A percentile compares a stretch with the other conserved stretches of the same genome.
These are phyloP conservation scores for Funneliformis mosseae DNA, from an alignment of 192 early-diverging fungal genomes.

Conservation along the genomic window DNA sequence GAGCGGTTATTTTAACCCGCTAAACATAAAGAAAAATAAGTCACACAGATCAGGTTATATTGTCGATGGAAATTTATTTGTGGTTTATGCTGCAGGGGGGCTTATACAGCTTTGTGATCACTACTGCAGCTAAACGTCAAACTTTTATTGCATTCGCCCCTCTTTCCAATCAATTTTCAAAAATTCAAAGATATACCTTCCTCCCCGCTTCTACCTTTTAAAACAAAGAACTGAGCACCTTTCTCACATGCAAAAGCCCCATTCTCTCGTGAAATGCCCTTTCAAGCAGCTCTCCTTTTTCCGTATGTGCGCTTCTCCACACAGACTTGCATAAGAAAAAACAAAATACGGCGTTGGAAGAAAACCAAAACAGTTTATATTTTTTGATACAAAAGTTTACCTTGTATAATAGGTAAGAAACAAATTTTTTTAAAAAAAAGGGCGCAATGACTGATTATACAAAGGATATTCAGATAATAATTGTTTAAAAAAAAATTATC, in stretches of 20 bases:
- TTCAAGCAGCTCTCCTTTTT: not conserved
- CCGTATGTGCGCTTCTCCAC: not conserved
- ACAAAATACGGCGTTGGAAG: conserved; percentile 8
- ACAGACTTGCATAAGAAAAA: conserved; percentile 7
- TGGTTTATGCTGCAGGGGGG: not conserved
- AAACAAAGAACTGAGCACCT: conserved; percentile 4
- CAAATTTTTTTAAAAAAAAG: not conserved
- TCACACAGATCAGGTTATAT: conserved; percentile 13
- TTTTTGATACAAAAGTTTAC: not conserved
- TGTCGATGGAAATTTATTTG: not conserved
- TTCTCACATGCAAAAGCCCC: conserved; percentile 13
- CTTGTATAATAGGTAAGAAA: conserved; percentile 21
- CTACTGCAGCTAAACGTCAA: conserved; percentile 10
- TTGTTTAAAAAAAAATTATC: conserved; percentile 19
- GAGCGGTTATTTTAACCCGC: not conserved
- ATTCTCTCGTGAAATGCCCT: conserved; percentile 3
- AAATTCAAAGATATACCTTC: conserved; percentile 15
- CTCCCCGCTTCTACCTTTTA: conserved; percentile 12
- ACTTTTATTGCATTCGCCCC: conserved; percentile 22
- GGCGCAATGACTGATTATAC: conserved; percentile 3
- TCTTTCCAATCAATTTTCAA: conserved; percentile 5
- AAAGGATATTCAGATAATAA: not conserved
- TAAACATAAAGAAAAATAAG: not conserved
- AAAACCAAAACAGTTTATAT: conserved; percentile 10
- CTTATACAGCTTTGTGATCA: not conserved